Evolutionary conservation across 225 moss, liverwort and hornwort species (phyloP).

Genomic region (Pseudoscleropodium purum): DNA sequence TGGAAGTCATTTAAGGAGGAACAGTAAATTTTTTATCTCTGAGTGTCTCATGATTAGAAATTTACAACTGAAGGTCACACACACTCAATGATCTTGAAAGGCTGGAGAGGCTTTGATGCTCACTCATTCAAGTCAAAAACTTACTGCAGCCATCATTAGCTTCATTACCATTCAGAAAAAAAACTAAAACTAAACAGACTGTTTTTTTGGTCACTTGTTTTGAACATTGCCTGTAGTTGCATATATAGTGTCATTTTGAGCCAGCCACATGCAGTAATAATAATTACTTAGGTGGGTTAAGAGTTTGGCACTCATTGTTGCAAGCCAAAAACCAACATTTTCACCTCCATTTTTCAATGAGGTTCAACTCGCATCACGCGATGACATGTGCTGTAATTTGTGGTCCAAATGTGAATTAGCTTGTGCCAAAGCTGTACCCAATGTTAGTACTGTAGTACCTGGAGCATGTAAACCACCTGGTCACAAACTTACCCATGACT

Average conservation of each 20-base stretch:
- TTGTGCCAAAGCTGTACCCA: neutral
- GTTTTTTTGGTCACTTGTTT: neutral
- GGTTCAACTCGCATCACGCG: neutral
- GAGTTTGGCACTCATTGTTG: neutral
- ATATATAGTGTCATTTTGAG: no score
- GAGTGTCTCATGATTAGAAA: neutral
- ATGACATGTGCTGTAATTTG: no score
- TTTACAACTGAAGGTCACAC: neutral
- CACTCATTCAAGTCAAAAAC: neutral
- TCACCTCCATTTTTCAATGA: neutral
- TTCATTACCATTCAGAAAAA: neutral
- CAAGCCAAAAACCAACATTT: neutral
- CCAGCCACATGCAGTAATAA: no score
- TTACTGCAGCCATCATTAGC: neutral
- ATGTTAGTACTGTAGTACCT: neutral
- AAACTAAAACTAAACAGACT: no score
- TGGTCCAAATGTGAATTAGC: neutral
- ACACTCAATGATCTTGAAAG: neutral
- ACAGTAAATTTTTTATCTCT: neutral
- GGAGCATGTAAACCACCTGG: neutral
- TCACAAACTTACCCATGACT: neutral
- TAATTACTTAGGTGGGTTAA: no score
- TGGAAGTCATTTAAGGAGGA: neutral
- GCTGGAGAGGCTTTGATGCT: neutral
- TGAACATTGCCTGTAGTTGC: neutral